phyloP scores from a whole-genome alignment of 805 yeast genomes.

The Kuraishia molischiana region DNA sequence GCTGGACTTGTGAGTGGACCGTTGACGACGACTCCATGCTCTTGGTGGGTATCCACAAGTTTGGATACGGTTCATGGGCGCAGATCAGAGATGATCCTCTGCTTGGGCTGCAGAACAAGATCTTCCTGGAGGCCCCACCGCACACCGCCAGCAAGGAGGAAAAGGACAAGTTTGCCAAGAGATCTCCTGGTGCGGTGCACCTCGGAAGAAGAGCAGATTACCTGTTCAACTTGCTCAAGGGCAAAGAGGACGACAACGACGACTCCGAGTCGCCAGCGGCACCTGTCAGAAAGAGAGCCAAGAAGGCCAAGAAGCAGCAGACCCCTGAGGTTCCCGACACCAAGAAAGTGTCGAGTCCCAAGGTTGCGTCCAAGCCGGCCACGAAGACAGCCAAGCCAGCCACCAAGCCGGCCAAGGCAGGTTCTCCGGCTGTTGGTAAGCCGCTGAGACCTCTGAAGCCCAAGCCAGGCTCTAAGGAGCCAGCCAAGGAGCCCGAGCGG shows the following conservation, averaged over 20 bases:
- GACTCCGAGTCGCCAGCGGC: conserved; percentile 5
- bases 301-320: conserved; percentile 7
- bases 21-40: conserved; percentile 78
- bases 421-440: conserved; percentile 9
- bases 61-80: conserved; percentile 94
- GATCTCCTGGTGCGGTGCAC: conserved; percentile 88
- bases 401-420: conserved; percentile 5
- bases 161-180: conserved; percentile 34
- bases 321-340: conserved; percentile 3
- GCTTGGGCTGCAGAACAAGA: conserved; percentile 73
- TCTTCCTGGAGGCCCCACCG: conserved; percentile 44
- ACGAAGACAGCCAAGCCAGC: conserved; percentile 5
- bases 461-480: conserved; percentile 6
- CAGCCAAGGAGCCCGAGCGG: conserved; percentile 5
- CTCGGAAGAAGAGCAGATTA: conserved; percentile 88
- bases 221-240: conserved; percentile 60
- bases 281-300: conserved; percentile 11
- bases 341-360: not conserved
- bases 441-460: conserved; percentile 5
- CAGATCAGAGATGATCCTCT: conserved; percentile 94
- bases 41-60: conserved; percentile 77
- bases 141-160: conserved; percentile 24
- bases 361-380: conserved; percentile 3
- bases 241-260: conserved; percentile 18
- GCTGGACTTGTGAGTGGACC: conserved; percentile 89